These are phyloP conservation scores for Colletotrichum cuscutae DNA, from an alignment of 2,329 filamentous ascomycete genomes.

Conservation along the genomic window DNA sequence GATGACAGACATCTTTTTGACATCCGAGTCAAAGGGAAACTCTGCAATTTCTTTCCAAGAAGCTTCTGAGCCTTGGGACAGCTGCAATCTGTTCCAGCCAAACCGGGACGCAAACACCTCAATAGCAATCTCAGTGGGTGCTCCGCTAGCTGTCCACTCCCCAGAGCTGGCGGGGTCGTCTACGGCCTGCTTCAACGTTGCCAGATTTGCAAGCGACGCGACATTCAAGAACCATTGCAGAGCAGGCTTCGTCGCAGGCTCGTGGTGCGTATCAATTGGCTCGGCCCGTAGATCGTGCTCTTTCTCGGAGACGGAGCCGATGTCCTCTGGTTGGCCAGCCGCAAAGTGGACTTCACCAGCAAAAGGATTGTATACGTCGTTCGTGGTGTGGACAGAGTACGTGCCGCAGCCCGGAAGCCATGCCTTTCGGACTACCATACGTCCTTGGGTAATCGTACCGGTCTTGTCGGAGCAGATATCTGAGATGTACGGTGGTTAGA, in stretches of 20 bases:
- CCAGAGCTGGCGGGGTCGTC: constrained; percentile 36
- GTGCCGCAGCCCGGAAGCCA: constrained; percentile 31
- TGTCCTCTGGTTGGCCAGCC: no score
- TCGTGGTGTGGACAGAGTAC: constrained; percentile 43
- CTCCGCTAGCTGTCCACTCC: constrained; percentile 65
- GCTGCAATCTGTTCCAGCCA: constrained; percentile 61
- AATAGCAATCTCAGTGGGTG: constrained; percentile 74
- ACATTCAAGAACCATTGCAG: constrained; percentile 41
- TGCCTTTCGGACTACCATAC: constrained; percentile 27
- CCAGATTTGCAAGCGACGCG: constrained; percentile 68
- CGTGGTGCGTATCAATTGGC: no score
- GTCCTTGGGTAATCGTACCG: constrained; percentile 32
- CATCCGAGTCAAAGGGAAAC: constrained; percentile 35
- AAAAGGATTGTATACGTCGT: constrained; percentile 60
- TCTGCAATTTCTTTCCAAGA: constrained; percentile 67
- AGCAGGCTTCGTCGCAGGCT: no score
- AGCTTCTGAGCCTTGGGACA: constrained; percentile 47
- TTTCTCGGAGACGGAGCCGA: no score
- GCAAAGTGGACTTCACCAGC: constrained; percentile 51
- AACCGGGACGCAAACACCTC: constrained; percentile 74
- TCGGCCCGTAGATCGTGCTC: no score
- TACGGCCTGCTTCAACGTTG: constrained; percentile 60
- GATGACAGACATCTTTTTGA: constrained; percentile 34
- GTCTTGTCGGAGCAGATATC: constrained; percentile 51
- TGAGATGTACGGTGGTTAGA: no score